phyloP scores from a whole-genome alignment of 2,329 filamentous ascomycete species.

The Colletotrichum nymphaeae region DNA sequence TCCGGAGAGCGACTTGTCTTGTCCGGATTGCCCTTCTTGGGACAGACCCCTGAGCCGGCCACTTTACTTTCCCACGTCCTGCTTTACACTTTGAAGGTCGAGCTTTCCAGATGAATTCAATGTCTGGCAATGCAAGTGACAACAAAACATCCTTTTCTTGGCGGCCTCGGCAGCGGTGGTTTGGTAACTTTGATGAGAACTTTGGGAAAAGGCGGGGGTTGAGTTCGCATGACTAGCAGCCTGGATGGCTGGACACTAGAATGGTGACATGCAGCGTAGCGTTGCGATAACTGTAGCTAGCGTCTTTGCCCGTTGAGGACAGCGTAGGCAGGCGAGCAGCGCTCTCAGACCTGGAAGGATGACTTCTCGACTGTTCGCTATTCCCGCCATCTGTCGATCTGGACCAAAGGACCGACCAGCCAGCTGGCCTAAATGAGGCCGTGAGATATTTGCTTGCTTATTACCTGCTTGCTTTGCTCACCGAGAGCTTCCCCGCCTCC shows the following conservation, averaged over 20 bases:
- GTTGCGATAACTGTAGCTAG: conserved; percentile 1
- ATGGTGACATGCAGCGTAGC: conserved; percentile 13
- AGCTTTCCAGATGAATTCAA: neutral
- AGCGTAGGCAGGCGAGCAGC: neutral
- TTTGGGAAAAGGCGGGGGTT: conserved; percentile 25
- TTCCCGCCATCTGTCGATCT: conserved; percentile 30
- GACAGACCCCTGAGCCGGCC: neutral
- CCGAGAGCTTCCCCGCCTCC: conserved; percentile 29
- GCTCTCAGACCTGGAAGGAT: conserved; percentile 27
- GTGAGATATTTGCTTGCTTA: neutral
- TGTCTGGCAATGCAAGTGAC: conserved; percentile 9
- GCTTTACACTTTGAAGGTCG: neutral
- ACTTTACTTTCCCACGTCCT: neutral
- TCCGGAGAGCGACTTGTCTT: conserved; percentile 16
- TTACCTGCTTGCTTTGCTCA: conserved; percentile 14
- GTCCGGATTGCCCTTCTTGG: conserved; percentile 1
- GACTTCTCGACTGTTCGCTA: conserved; percentile 4
- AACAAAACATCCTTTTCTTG: conserved; percentile 16
- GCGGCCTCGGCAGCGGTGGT: conserved; percentile 1
- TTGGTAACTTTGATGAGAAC: conserved; percentile 28
- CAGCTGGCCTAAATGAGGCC: neutral
- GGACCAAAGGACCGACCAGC: conserved; percentile 7
- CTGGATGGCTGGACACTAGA: conserved; percentile 9
- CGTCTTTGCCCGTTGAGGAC: conserved; percentile 6
- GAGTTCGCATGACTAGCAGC: conserved; percentile 36